Evolutionary conservation across 768 basidiomycete species (phyloP).

Genomic region (Termitomyces sp.): DNA sequence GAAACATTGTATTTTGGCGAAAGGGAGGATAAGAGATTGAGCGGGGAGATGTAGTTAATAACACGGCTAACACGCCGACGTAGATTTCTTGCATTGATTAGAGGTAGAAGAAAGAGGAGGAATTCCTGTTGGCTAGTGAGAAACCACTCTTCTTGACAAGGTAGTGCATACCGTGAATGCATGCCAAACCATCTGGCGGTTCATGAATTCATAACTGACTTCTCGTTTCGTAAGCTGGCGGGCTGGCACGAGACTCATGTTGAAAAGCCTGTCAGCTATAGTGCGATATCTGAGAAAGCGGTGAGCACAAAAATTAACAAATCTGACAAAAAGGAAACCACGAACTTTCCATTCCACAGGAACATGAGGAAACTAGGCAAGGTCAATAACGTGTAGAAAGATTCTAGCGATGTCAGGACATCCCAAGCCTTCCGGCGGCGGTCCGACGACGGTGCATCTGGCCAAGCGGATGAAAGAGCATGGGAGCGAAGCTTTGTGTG

Average conservation of each 20-base stretch:
- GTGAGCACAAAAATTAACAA: not conserved
- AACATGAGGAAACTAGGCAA: conserved; percentile 81
- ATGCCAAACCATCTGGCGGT: conserved; percentile 99
- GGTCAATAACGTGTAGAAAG: conserved; percentile 55
- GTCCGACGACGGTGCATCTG: conserved; percentile 83
- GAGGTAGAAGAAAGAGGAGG: conserved; percentile 85
- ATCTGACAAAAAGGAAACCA: not conserved
- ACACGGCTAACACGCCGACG: conserved; percentile 51
- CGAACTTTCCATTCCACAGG: conserved; percentile 78
- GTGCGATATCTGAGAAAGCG: conserved; percentile 69
- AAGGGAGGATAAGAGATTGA: conserved; percentile 25
- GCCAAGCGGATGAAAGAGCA: conserved; percentile 86
- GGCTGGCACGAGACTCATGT: conserved; percentile 71
- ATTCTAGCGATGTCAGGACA: conserved; percentile 61
- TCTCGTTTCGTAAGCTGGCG: conserved; percentile 68
- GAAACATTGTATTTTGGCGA: conserved; percentile 18
- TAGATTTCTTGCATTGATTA: conserved; percentile 67
- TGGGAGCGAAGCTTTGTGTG: conserved; percentile 69
- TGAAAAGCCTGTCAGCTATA: conserved; percentile 71
- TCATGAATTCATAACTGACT: conserved; percentile 98
- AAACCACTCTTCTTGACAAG: conserved; percentile 3
- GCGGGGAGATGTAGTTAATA: conserved; percentile 24
- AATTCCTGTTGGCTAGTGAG: conserved; percentile 66
- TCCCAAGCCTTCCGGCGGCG: conserved; percentile 72
- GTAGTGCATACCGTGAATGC: conserved; percentile 79